Conservation (phyloP, 2,329 filamentous ascomycete genomes). For the Paracorniculantispora psalliotae region DNA sequence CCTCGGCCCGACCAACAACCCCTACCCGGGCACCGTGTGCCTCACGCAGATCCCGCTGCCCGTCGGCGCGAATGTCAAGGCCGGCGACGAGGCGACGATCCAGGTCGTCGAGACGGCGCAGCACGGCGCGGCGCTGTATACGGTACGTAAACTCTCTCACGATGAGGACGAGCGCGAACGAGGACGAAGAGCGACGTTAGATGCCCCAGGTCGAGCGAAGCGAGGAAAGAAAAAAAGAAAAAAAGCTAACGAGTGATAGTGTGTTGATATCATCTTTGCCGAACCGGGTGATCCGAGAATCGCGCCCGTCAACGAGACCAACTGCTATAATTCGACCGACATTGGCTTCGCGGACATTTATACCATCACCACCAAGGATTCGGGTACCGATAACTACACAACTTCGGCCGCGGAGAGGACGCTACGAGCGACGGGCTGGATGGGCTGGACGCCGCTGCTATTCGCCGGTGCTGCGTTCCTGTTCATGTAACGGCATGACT, state of each 20-base stretch:
- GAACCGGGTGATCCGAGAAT: constrained; percentile 66
- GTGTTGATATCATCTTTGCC: constrained; percentile 89
- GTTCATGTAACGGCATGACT: background rate
- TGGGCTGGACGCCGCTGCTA: constrained; percentile 14
- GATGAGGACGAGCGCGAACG: background rate
- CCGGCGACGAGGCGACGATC: constrained; percentile 87
- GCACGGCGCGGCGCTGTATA: constrained; percentile 79
- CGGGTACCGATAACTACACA: constrained; percentile 28
- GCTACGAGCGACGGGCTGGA: constrained; percentile 1
- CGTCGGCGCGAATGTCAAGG: constrained; percentile 60
- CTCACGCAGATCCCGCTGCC: constrained; percentile 86
- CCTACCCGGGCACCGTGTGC: constrained; percentile 87
- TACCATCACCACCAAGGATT: constrained; percentile 51
- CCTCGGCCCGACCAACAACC: constrained; percentile 70
- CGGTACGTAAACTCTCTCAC: constrained; percentile 47
- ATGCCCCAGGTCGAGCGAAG: background rate
- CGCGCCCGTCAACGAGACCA: constrained; percentile 66
- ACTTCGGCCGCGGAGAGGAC: constrained; percentile 7
- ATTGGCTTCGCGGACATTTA: constrained; percentile 76
- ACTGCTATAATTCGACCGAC: constrained; percentile 83
- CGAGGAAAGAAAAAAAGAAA: background rate
- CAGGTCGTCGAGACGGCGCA: constrained; percentile 79
- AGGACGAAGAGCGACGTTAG: background rate
- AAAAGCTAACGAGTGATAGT: constrained; percentile 46
- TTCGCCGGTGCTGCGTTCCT: background rate